These are phyloP conservation scores for Leishmania lainsoni DNA, from an alignment of 208 protist genomes.

Conservation along the genomic window DNA sequence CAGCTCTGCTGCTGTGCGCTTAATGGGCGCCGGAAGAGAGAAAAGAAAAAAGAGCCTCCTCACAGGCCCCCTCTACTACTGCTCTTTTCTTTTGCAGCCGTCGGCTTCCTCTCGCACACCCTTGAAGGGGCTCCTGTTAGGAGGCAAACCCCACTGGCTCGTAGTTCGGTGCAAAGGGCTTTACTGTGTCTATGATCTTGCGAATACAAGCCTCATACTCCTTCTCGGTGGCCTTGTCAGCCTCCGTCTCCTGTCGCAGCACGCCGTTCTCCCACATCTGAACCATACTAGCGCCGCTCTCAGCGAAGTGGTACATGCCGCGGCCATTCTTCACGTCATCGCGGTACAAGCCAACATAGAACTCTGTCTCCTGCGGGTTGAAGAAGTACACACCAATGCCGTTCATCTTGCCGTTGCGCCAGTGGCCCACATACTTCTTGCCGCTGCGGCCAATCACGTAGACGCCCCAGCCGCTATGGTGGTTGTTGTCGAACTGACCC, in stretches of 20 bases:
- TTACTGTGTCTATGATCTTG: slow-evolving; percentile 66
- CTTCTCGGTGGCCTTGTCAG: slow-evolving; percentile 41
- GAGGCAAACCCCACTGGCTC: slow-evolving; percentile 48
- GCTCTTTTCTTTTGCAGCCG: not conserved
- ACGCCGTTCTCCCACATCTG: slow-evolving; percentile 82
- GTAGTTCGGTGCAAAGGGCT: slow-evolving; percentile 71
- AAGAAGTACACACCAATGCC: slow-evolving; percentile 91
- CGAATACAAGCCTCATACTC: slow-evolving; percentile 62
- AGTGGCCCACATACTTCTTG: slow-evolving; percentile 88
- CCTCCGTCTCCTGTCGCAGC: slow-evolving; percentile 68
- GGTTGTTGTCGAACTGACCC: slow-evolving; percentile 87
- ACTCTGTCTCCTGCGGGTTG: slow-evolving; percentile 86
- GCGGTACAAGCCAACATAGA: slow-evolving; percentile 84
- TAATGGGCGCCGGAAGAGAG: not conserved
- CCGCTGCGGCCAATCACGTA: slow-evolving; percentile 87
- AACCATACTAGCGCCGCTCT: slow-evolving; percentile 65
- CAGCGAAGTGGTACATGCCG: slow-evolving; percentile 88
- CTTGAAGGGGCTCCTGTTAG: not conserved
- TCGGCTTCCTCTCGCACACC: not conserved
- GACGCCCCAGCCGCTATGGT: slow-evolving; percentile 90
- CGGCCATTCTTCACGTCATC: slow-evolving; percentile 85
- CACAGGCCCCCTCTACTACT: not conserved
- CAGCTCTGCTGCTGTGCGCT: not conserved
- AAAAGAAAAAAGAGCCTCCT: not conserved
- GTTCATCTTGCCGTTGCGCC: slow-evolving; percentile 88